Evolutionary conservation across 176 grass and related monocot species (phyloP).

Genomic region (Oryza nivara): DNA sequence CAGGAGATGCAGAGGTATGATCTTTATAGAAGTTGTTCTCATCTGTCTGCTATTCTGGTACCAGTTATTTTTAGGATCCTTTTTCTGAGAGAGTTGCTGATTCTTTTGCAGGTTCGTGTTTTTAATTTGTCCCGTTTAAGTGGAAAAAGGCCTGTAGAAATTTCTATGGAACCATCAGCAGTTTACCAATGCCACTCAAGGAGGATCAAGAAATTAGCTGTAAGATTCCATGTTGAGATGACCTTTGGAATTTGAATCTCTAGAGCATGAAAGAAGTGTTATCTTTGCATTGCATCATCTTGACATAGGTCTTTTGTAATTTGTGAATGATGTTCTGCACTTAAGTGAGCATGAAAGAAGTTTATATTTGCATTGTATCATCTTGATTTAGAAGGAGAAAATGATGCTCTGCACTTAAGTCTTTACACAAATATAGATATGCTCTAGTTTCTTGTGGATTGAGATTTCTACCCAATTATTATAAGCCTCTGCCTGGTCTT

Average conservation of each 20-base stretch:
- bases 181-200: conserved; percentile 89
- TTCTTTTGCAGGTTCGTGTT: conserved; percentile 81
- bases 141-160: conserved; percentile 62
- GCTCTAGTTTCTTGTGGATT: conserved; percentile 15
- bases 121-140: conserved; percentile 88
- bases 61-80: not conserved
- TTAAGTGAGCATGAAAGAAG: not conserved
- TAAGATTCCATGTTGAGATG: conserved; percentile 53
- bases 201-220: conserved; percentile 96
- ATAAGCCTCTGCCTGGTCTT: conserved; percentile 24
- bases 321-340: not conserved
- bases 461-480: not conserved
- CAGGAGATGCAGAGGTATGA: conserved; percentile 88
- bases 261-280: conserved; percentile 16
- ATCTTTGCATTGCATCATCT: conserved; percentile 32
- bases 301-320: conserved; percentile 12
- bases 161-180: conserved; percentile 68
- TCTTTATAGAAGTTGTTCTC: not conserved
- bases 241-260: conserved; percentile 29
- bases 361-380: not conserved
- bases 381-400: not conserved
- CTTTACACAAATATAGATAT: conserved; percentile 23
- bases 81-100: conserved; percentile 33
- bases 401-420: not conserved
- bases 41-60: not conserved